Base-by-base conservation (phyloP, 352 stramenopile genomes). In the Pythium sukuiense region DNA sequence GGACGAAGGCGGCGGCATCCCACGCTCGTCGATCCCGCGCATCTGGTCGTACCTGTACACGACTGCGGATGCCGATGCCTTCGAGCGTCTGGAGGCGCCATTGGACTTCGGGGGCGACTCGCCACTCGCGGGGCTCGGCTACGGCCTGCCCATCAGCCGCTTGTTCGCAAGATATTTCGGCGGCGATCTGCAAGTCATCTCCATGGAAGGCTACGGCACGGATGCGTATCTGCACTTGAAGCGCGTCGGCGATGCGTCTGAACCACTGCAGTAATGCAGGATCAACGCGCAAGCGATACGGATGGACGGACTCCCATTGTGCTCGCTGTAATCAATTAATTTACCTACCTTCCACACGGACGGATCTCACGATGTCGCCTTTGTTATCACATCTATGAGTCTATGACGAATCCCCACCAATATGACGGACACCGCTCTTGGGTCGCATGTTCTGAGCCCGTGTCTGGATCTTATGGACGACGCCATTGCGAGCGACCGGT, bases 41-140 rank as follows among this genome's bases (percentile, higher is more conserved):
- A 99, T 99, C 70, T 99, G 98, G 97, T 98, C 89, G 57, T 99
- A 99, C 81, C 80, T 99, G 11, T 99, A 99, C 80, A 99, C 98
- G 35, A 99, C 98, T 0, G 98, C 97, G 8, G 95, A 99, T 76
- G 93, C 95, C n/a, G 74, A 96, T 56, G 93, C 85, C 24, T 97
- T 96, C 63, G 96, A 93, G 67, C 87, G 90, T 2, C 71, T 98
- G 24, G 90, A 95, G 41, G 89, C 87, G 6, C 82, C 85, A 46
- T 88, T 94, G 67, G 88, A 96, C 71, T 96, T 94, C 55, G 87
- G 87, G 30, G 83, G 84, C 30, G 89, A 97, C 54, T 92, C 85
- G 14, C 96, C 96, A 2, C 82, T 99, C 27, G 97, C 96, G 41
- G 97, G 97, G 13, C 83, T 99, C 37, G 97, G 97, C 57, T 99